These are phyloP conservation scores for Discostella pseudostelligera DNA, from an alignment of 108 stramenopile genomes.

Conservation along the genomic window DNA sequence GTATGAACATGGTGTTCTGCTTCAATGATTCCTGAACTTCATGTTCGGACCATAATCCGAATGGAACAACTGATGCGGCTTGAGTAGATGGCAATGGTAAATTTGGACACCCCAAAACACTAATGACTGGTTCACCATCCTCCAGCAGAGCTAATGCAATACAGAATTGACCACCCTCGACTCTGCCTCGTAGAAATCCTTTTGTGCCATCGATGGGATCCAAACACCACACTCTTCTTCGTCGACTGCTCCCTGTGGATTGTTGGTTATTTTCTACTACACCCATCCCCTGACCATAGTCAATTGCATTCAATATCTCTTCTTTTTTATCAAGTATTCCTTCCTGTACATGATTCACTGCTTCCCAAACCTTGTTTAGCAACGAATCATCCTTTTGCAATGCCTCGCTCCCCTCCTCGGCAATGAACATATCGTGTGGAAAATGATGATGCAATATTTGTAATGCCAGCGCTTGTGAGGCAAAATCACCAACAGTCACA, in stretches of 20 bases:
- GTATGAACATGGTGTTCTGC: conserved; percentile 17
- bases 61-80: conserved; percentile 11
- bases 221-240: conserved; percentile 63
- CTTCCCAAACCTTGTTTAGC: conserved; percentile 29
- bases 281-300: conserved; percentile 40
- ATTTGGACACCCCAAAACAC: conserved; percentile 84
- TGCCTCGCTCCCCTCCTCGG: conserved; percentile 57
- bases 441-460: conserved; percentile 39
- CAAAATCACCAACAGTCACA: conserved; percentile 68
- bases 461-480: conserved; percentile 59
- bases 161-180: conserved; percentile 66
- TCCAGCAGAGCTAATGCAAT: conserved; percentile 70
- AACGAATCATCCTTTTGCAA: conserved; percentile 31
- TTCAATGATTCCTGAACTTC: conserved; percentile 15
- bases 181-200: conserved; percentile 75
- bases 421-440: conserved; percentile 48
- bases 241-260: background rate
- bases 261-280: background rate
- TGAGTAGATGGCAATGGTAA: conserved; percentile 30
- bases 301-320: conserved; percentile 39
- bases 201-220: conserved; percentile 94
- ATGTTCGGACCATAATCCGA: conserved; percentile 44
- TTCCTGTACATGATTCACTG: conserved; percentile 20
- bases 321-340: conserved; percentile 15
- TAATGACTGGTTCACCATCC: conserved; percentile 65